These are phyloP conservation scores for Saccharata proteae DNA, from an alignment of 2,329 filamentous ascomycete species.

Conservation along the genomic window DNA sequence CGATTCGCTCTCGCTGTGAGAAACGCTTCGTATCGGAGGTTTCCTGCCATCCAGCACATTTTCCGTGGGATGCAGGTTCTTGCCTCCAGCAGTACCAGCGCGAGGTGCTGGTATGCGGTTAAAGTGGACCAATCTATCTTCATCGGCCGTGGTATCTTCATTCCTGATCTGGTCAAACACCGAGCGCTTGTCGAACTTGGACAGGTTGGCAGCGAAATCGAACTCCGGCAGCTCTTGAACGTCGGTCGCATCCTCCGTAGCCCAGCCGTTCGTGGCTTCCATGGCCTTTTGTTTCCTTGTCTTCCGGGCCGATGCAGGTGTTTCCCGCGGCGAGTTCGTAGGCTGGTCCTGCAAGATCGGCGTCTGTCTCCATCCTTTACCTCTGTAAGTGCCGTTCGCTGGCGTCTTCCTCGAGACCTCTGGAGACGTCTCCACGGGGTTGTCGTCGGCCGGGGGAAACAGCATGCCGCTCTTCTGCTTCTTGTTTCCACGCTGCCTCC, in stretches of 20 bases:
- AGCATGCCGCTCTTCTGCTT: conserved; percentile 24
- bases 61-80: conserved; percentile 84
- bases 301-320: conserved; percentile 27
- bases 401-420: conserved; percentile 21
- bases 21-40: conserved; percentile 19
- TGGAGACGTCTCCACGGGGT: conserved; percentile 16
- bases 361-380: conserved; percentile 57
- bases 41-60: conserved; percentile 62
- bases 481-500: conserved; percentile 34
- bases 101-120: conserved; percentile 51
- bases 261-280: conserved; percentile 70
- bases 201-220: conserved; percentile 79
- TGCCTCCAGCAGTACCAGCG: conserved; percentile 50
- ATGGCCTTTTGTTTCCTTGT: conserved; percentile 36
- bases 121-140: conserved; percentile 80
- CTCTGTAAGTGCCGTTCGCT: conserved; percentile 30
- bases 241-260: conserved; percentile 90
- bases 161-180: conserved; percentile 87
- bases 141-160: conserved; percentile 79
- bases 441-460: conserved; percentile 19
- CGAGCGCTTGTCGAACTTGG: conserved; percentile 86
- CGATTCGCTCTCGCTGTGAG: conserved; percentile 18
- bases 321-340: conserved; percentile 31
- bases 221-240: conserved; percentile 90
- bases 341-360: conserved; percentile 49